Conservation (phyloP, 768 basidiomycete genomes). For the Megacollybia marginata region DNA sequence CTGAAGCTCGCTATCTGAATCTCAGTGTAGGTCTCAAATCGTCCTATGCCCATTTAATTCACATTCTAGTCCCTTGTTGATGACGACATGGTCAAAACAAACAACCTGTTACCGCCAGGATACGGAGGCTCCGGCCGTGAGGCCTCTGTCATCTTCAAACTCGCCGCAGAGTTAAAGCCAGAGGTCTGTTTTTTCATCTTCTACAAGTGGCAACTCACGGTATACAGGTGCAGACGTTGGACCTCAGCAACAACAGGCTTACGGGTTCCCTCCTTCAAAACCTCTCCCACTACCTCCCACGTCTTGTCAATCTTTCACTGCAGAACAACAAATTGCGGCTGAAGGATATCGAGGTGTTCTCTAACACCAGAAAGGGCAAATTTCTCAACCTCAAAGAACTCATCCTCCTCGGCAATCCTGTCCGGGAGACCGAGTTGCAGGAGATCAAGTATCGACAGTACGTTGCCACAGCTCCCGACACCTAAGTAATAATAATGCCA, state of each 20-base stretch:
- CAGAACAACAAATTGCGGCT: constrained; percentile 68
- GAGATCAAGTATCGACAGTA: constrained; percentile 64
- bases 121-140: constrained; percentile 56
- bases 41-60: constrained; percentile 8
- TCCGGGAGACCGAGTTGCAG: constrained; percentile 56
- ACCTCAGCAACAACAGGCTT: constrained; percentile 69
- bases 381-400: constrained; percentile 63
- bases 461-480: constrained; percentile 11
- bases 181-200: constrained; percentile 35
- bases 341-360: constrained; percentile 68
- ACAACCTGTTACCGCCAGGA: constrained; percentile 68
- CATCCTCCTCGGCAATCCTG: constrained; percentile 68
- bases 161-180: constrained; percentile 73
- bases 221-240: constrained; percentile 66
- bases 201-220: no score
- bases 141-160: constrained; percentile 82
- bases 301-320: constrained; percentile 71
- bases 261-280: constrained; percentile 51
- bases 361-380: constrained; percentile 49
- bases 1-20: constrained; percentile 64
- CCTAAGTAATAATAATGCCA: not conserved
- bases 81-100: constrained; percentile 68
- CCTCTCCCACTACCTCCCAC: constrained; percentile 70
- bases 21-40: constrained; percentile 58
- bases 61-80: constrained; percentile 60